Conservation (phyloP, 2,329 filamentous ascomycete genomes). For the Pseudogymnoascus sp. region DNA sequence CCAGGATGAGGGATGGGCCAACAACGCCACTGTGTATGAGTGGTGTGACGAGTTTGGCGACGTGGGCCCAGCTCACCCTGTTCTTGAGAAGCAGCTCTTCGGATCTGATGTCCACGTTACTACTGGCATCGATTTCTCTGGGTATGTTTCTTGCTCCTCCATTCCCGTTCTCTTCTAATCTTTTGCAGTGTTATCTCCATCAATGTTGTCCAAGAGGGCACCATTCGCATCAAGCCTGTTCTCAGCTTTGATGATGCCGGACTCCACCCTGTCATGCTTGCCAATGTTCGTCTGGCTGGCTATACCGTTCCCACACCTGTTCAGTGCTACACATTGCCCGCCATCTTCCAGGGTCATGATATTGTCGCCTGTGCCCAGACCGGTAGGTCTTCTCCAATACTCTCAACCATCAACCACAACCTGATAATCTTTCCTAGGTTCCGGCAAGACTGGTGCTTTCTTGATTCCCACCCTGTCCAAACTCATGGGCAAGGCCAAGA, state of each 20-base stretch:
- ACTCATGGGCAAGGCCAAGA: slow-evolving; percentile 93
- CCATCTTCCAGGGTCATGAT: slow-evolving; percentile 70
- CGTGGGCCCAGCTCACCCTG: slow-evolving; percentile 63
- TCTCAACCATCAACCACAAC: slow-evolving; percentile 10
- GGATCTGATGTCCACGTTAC: slow-evolving; percentile 44
- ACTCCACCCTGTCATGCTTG: slow-evolving; percentile 74
- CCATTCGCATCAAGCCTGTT: slow-evolving; percentile 44
- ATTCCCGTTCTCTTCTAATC: slow-evolving; percentile 22
- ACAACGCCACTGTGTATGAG: slow-evolving; percentile 54
- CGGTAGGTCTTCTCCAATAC: slow-evolving; percentile 50
- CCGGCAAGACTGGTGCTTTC: slow-evolving; percentile 93
- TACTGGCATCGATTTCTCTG: slow-evolving; percentile 58
- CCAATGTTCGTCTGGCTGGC: slow-evolving; percentile 67
- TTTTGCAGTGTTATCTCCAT: slow-evolving; percentile 48
- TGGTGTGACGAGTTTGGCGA: slow-evolving; percentile 85
- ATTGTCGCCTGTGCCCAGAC: slow-evolving; percentile 89
- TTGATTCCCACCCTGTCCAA: slow-evolving; percentile 82
- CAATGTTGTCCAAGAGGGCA: slow-evolving; percentile 52
- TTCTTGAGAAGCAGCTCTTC: slow-evolving; percentile 74
- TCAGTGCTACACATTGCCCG: slow-evolving; percentile 77
- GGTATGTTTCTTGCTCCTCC: slow-evolving; percentile 38
- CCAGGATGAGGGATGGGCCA: slow-evolving; percentile 23
- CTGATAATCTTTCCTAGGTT: slow-evolving; percentile 52
- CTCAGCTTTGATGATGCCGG: slow-evolving; percentile 66
- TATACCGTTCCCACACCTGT: slow-evolving; percentile 77